Conservation (phyloP, 176 grass and related monocot genomes). For the Ananas comosus region DNA sequence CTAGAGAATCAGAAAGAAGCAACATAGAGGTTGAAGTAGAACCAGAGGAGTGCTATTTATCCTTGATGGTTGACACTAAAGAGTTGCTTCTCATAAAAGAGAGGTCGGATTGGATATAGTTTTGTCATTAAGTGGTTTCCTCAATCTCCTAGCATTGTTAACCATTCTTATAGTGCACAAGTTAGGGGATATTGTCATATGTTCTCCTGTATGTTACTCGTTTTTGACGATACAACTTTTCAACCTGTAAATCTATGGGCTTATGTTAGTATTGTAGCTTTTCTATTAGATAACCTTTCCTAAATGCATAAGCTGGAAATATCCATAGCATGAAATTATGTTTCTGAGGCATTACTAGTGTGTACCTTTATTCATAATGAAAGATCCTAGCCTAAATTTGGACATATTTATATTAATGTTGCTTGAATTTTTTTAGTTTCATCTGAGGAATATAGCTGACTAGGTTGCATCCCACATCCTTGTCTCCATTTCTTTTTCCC, state of each 20-base stretch:
- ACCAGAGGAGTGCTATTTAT: too few relatives aligned
- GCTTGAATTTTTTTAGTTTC: not conserved
- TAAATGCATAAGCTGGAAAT: not conserved
- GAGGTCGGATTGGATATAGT: too few relatives aligned
- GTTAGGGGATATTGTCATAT: too few relatives aligned
- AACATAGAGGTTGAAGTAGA: too few relatives aligned
- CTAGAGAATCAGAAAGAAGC: too few relatives aligned
- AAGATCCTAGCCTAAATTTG: not conserved
- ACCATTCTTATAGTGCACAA: too few relatives aligned
- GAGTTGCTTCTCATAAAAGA: too few relatives aligned
- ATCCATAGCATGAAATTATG: not conserved
- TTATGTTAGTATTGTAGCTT: not conserved
- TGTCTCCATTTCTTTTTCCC: not conserved
- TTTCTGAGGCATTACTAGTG: not conserved
- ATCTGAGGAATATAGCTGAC: not conserved
- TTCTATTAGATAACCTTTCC: not conserved
- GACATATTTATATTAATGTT: not conserved
- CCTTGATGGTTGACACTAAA: too few relatives aligned
- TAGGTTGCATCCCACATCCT: not conserved
- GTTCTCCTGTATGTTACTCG: too few relatives aligned
- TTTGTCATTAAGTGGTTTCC: too few relatives aligned
- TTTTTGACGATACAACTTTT: not conserved
- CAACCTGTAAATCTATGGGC: not conserved
- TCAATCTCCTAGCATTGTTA: too few relatives aligned
- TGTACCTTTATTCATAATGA: not conserved